Evolutionary conservation across 257 asterid genomes (phyloP), one percentile per base, ranked within the genome.

Genomic region (Capsicum pubescens): DNA sequence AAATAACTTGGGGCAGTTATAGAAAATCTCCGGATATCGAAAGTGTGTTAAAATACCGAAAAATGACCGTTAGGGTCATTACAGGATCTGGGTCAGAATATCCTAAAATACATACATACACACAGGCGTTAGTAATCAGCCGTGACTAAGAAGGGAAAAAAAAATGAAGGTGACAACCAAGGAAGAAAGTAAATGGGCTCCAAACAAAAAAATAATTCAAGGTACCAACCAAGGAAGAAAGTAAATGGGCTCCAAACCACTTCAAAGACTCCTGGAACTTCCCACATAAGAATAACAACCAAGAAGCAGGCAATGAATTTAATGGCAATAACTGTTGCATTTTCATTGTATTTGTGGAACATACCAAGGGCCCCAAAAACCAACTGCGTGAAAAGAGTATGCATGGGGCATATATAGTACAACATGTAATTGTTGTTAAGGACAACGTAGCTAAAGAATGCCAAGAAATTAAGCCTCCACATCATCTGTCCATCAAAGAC

Each of bases 401-500:
- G 98, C 99, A 95, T 95, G 70, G 97, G 98, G 89, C 98, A 95
- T 87, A 93, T 94, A 88, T 94, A 95, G 90, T 95, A 94, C 67
- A 94, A 78, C 91, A 85, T 86, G 85, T 94, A 94, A 83, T 84
- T 88, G 89, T 93, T 93, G 85, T 91, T 87, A 35, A 95, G 97
- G 85, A 93, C 91, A 81, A 92, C 19, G 88, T 97, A 95, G 90
- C 97, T 91, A 85, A 95, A 94, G 21, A 91, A 87, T 86, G 92
- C 97, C 92, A 92, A 90, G 85, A 95, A 94, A 83, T 95, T 95
- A 55, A 95, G 95, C 89, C 97, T 91, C 99, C 99, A 95, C 97
- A 95, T 94, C 99, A 94, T 94, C 99, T 95, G 88, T 46, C 76
- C 82, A 80, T 85, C 78, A 71, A 86, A 84, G 84, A 48, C 36